Conservation (phyloP, 768 basidiomycete genomes). For the Lentinula guzmanii region DNA sequence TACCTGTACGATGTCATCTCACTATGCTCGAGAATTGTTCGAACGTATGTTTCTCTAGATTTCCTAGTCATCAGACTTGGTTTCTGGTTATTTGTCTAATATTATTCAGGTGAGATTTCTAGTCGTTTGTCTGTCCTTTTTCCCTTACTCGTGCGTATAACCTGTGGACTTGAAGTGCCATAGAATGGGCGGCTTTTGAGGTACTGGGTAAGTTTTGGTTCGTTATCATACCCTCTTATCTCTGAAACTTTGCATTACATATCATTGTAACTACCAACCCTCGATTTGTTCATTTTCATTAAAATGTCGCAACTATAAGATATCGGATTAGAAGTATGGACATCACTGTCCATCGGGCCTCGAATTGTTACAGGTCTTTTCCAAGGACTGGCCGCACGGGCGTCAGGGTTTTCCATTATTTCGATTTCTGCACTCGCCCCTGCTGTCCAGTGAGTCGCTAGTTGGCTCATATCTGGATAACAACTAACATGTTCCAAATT, state of each 20-base stretch:
- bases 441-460: constrained; percentile 52
- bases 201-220: constrained; percentile 39
- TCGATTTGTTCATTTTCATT: neutral
- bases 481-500: neutral
- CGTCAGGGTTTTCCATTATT: constrained; percentile 47
- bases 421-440: constrained; percentile 50
- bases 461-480: neutral
- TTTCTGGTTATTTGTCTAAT: constrained; percentile 54
- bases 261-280: too few relatives aligned
- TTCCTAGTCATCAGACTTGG: constrained; percentile 75
- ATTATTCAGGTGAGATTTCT: constrained; percentile 41
- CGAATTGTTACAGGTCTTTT: constrained; percentile 42
- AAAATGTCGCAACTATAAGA: constrained; percentile 18
- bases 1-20: constrained; percentile 37
- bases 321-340: constrained; percentile 32
- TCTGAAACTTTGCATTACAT: too few relatives aligned
- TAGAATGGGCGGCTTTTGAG: constrained; percentile 70
- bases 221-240: too few relatives aligned
- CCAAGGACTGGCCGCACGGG: constrained; percentile 47
- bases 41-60: constrained; percentile 23
- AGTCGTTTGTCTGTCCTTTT: neutral
- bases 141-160: neutral
- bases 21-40: neutral
- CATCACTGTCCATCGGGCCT: constrained; percentile 29
- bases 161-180: constrained; percentile 26